These are phyloP conservation scores for Tricholoma sp. DNA, from an alignment of 768 basidiomycete genomes.

Conservation along the genomic window DNA sequence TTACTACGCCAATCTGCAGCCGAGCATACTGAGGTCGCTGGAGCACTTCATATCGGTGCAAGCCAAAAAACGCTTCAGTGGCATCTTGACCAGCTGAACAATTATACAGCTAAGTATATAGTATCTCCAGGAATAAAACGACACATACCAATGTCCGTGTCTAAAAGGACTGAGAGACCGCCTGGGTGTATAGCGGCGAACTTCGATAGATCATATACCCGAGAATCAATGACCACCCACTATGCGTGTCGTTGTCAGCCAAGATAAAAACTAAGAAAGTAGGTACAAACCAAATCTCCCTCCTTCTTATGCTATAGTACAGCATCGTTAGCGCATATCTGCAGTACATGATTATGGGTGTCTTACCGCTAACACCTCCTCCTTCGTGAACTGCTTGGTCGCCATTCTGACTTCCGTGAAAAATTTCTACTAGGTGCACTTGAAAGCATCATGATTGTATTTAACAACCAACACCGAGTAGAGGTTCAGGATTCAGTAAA, in stretches of 20 bases:
- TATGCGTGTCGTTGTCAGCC: neutral
- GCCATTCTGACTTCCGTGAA: constrained; percentile 3
- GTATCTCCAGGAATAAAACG: neutral
- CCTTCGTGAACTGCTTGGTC: constrained; percentile 10
- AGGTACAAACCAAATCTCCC: constrained; percentile 10
- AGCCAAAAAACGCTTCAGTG: constrained; percentile 86
- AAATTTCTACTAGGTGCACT: neutral
- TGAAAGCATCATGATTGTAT: neutral
- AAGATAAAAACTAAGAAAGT: neutral
- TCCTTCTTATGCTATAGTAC: constrained; percentile 7
- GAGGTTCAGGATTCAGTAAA: neutral
- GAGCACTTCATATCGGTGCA: constrained; percentile 88
- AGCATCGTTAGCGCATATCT: neutral
- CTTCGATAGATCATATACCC: constrained; percentile 60
- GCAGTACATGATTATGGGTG: no score
- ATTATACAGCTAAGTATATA: constrained; percentile 24
- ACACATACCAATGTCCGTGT: constrained; percentile 67
- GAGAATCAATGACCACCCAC: constrained; percentile 17
- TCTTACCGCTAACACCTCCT: constrained; percentile 15
- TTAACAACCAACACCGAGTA: constrained; percentile 10
- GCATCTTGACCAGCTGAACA: constrained; percentile 80
- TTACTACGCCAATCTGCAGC: constrained; percentile 59
- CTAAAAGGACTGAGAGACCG: constrained; percentile 70
- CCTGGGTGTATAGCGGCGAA: constrained; percentile 88
- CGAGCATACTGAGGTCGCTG: constrained; percentile 71